Percentiles rank a stretch among this genome's conserved stretches.
Conservation (phyloP, 306 rosid species). For the Datisca glomerata region DNA sequence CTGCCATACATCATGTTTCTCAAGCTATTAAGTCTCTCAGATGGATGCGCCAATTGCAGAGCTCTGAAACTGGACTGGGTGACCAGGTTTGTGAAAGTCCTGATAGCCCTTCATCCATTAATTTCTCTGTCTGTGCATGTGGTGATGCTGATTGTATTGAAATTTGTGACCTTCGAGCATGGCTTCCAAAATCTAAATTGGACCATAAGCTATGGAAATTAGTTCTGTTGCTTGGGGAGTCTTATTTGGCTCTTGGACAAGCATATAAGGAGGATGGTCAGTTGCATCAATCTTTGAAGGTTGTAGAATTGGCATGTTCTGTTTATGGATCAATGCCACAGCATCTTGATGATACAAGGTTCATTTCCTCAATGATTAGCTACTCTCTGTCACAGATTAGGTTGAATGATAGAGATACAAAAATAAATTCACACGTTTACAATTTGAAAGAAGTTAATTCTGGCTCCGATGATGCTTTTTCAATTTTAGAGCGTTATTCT, state of each 20-base stretch:
- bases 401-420: constrained; percentile 25
- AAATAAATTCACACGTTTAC: constrained; percentile 18
- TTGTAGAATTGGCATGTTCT: constrained; percentile 81
- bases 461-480: constrained; percentile 20
- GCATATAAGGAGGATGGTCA: constrained; percentile 80
- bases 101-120: constrained; percentile 36
- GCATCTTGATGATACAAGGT: constrained; percentile 70
- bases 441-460: constrained; percentile 25
- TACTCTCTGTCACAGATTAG: constrained; percentile 28
- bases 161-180: constrained; percentile 90
- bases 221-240: constrained; percentile 94
- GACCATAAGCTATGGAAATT: constrained; percentile 90
- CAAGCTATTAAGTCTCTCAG: constrained; percentile 94
- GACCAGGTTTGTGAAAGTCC: constrained; percentile 33
- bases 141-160: constrained; percentile 95
- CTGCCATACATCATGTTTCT: constrained; percentile 95
- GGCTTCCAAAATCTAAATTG: constrained; percentile 92
- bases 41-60: constrained; percentile 88
- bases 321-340: constrained; percentile 97
- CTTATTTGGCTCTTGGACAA: constrained; percentile 88
- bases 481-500: constrained; percentile 43
- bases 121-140: constrained; percentile 79
- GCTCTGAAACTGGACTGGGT: constrained; percentile 44
- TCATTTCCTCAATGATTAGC: constrained; percentile 79
- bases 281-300: constrained; percentile 75